phyloP scores from a whole-genome alignment of 768 basidiomycete species.

The Lentinula sp. region DNA sequence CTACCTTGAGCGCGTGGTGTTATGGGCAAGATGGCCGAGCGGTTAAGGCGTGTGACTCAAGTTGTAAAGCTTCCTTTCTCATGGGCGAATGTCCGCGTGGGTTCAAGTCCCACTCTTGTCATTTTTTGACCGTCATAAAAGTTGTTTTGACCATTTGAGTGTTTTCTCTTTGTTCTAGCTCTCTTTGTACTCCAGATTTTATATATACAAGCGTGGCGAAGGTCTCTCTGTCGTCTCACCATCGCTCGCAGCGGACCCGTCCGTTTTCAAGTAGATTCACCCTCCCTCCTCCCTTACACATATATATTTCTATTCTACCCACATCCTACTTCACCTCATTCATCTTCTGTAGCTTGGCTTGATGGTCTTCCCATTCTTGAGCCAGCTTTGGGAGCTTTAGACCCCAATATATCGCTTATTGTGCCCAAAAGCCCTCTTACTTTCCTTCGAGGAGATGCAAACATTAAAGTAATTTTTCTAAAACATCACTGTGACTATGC shows the following conservation, averaged over 20 bases:
- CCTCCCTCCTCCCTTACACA: neutral
- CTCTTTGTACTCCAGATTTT: no score
- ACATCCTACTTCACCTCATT: no score
- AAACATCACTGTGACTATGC: no score
- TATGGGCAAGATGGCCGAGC: constrained; percentile 41
- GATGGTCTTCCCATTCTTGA: neutral
- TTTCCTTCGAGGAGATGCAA: neutral
- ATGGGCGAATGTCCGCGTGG: constrained; percentile 22
- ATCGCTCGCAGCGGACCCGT: neutral
- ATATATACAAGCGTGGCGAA: neutral
- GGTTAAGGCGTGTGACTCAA: constrained; percentile 44
- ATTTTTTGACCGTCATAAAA: constrained; percentile 1
- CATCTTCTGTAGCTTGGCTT: neutral
- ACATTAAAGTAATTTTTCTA: no score
- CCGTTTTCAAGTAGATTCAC: neutral
- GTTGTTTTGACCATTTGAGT: no score
- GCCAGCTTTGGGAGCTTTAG: neutral
- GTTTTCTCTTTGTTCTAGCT: no score
- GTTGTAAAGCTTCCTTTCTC: constrained; percentile 15
- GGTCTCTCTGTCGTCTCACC: neutral
- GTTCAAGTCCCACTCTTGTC: constrained; percentile 24
- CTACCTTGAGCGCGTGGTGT: no score
- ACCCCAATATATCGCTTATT: neutral
- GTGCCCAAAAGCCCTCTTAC: neutral
- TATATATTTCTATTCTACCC: neutral